Evolutionary conservation across 2,329 filamentous ascomycete species (phyloP).

Genomic region (Stenocarpella maydis): DNA sequence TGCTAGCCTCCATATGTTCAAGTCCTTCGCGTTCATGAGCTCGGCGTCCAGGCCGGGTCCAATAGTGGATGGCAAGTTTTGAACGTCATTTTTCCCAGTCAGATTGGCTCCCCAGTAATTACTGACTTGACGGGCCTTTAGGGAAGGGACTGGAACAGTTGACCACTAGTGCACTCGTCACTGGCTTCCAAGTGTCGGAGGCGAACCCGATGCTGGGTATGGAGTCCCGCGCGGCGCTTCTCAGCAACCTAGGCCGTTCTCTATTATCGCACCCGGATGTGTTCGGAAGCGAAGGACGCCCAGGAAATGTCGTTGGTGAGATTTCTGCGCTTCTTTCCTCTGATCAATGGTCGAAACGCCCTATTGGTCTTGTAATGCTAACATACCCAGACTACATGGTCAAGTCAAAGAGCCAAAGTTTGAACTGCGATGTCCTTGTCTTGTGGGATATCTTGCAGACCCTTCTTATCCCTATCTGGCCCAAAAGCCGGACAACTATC

Average conservation of each 20-base stretch:
- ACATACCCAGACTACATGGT: conserved; percentile 53
- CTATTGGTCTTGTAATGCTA: no score
- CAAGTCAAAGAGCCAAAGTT: conserved; percentile 41
- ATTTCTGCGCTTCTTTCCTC: no score
- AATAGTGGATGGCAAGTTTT: conserved; percentile 47
- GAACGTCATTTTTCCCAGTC: no score
- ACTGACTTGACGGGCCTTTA: no score
- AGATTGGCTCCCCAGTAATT: no score
- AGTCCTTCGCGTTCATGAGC: conserved; percentile 47
- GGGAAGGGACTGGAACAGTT: no score
- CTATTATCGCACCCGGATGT: conserved; percentile 48
- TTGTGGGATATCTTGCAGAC: conserved; percentile 55
- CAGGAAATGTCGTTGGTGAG: conserved; percentile 58
- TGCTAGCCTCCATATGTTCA: conserved; percentile 59
- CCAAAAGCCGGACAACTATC: conserved; percentile 59
- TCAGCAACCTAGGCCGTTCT: conserved; percentile 53
- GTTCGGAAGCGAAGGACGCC: conserved; percentile 53
- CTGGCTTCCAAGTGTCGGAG: conserved; percentile 53
- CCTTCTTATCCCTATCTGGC: conserved; percentile 58
- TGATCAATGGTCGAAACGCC: not conserved
- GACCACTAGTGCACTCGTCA: no score
- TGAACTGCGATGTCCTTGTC: conserved; percentile 48
- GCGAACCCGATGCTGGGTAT: conserved; percentile 57
- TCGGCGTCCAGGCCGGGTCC: conserved; percentile 33
- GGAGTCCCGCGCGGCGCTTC: conserved; percentile 50